Evolutionary conservation across 2,329 filamentous ascomycete genomes (phyloP), one percentile per base, ranked within the genome.

Genomic region (Fusarium domesticum): DNA sequence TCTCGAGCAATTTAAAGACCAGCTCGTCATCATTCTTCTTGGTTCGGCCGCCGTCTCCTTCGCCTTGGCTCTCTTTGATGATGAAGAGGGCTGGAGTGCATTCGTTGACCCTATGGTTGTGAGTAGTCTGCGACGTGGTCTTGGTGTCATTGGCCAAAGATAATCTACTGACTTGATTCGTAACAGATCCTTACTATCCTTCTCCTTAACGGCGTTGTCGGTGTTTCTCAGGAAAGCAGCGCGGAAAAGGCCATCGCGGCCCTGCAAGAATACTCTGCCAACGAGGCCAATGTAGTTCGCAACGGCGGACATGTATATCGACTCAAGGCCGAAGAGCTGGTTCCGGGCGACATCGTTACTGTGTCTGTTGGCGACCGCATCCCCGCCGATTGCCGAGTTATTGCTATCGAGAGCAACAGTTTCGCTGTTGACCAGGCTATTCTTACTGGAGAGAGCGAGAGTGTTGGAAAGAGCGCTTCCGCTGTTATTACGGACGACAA

Each of bases 201-300:
- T 35, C 86, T 98, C 53, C 83, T 98, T 60, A 98, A 98, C 71
- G 88, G 93, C 50, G 85, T 98, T 57, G 93, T 98, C 53, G 93
- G 93, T 65, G 93, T 98, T 19, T 96, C 92, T 44, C 93, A 98
- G 76, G 93, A 98, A 76, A 96, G 89, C 71, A 96, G 91, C 64
- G 93, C 93, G 55, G 93, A 98, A 70, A 96, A 97, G 74, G 93
- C 93, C 39, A 98, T 98, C 66, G 91, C 93, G 18, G 93, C 93
- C 35, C 81, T 98, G 45, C 93, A 98, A 71, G 92, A 98, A 79
- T 98, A 98, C 73, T 97, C 92, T 20, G 93, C 93, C 63, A 98
- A 97, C 70, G 89, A 96, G 70, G 92, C 93, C 58, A 98, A 92
- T 65, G 92, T 95, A 41, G 69, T 96, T 47, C 87, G 93, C 61